Base-by-base conservation (phyloP, 139 green algal genomes). In the Chlorokybus atmophyticus region DNA sequence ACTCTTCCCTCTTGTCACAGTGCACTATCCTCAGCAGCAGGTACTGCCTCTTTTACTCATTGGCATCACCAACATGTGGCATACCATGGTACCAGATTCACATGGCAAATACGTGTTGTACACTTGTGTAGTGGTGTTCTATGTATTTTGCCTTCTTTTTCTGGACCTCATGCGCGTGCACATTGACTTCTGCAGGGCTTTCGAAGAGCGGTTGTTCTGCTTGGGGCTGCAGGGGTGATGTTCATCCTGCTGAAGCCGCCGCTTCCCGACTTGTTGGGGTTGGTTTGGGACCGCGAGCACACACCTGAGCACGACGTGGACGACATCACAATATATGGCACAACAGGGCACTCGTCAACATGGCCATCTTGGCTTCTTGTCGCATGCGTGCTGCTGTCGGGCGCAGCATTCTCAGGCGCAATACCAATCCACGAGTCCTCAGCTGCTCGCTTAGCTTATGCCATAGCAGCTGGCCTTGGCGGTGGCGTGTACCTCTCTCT, bases 341-440 rank as follows among this genome's bases (percentile, higher is more conserved):
- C 30, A 75, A 66, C 6, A 47, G 78, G 23, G 68, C 68, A 10
- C 65, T 78, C 28, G 21, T 63, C 77, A 59, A 66, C 82, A 30
- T 79, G 88, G 83, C 80, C 83, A 79, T 6, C 65, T 29, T 97
- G 87, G 88, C 66, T 95, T 40, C 74, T 96, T 19, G 50, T 93
- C 31, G 29, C 32, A 3, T 64, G 77, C 1, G 56, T 73, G 6
- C 29, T 85, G 17, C 35, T 60, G 21, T 68, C 62, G 23, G 39
- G 86, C 31, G 60, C 54, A 14, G 64, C 60, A 1, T 32, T 66
- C 8, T 68, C 74, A 10, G 62, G 53, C 28, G 55, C 68, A 8
- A 28, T 71, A 5, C 63, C 63, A 26, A 52, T 62, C 17, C 39
- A 27, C 17, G 27, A 68, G 19, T n/a, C 17, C 32, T 32, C 58